phyloP scores from a whole-genome alignment of 495 filamentous ascomycete species.

The Thermothielavioides terrestris region DNA sequence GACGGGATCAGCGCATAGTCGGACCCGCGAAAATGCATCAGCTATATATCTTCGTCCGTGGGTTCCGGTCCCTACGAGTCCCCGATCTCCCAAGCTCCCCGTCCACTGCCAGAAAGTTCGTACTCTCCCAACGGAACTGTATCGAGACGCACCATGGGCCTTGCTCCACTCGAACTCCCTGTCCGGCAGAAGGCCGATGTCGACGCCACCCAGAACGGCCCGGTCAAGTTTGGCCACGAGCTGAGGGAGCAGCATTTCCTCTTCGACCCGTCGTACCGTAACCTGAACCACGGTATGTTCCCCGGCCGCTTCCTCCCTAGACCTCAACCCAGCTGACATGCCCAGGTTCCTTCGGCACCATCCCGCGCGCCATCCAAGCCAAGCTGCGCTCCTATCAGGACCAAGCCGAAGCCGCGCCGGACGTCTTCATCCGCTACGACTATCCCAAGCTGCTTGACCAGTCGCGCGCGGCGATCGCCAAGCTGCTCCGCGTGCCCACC shows the following conservation, averaged over 20 bases:
- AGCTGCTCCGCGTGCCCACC: constrained; percentile 50
- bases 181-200: background rate
- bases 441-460: constrained; percentile 51
- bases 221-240: constrained; percentile 43
- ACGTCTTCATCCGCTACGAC: constrained; percentile 61
- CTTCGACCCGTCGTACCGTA: constrained; percentile 56
- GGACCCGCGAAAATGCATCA: too few relatives aligned
- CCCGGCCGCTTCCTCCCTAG: background rate
- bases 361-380: constrained; percentile 51
- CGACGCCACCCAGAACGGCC: background rate
- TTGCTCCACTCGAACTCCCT: background rate
- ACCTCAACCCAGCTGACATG: background rate
- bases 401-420: constrained; percentile 53
- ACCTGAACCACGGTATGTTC: constrained; percentile 71
- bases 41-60: too few relatives aligned
- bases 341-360: constrained; percentile 68
- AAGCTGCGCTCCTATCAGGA: constrained; percentile 51
- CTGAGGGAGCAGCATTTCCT: constrained; percentile 59
- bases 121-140: background rate
- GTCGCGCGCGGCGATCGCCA: constrained; percentile 55
- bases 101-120: background rate
- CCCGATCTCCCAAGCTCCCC: too few relatives aligned
- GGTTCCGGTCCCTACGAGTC: too few relatives aligned
- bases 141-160: background rate
- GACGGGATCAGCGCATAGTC: too few relatives aligned